Evolutionary conservation across 495 filamentous ascomycete species (phyloP).

Genomic region (Hyaloscypha bicolor): DNA sequence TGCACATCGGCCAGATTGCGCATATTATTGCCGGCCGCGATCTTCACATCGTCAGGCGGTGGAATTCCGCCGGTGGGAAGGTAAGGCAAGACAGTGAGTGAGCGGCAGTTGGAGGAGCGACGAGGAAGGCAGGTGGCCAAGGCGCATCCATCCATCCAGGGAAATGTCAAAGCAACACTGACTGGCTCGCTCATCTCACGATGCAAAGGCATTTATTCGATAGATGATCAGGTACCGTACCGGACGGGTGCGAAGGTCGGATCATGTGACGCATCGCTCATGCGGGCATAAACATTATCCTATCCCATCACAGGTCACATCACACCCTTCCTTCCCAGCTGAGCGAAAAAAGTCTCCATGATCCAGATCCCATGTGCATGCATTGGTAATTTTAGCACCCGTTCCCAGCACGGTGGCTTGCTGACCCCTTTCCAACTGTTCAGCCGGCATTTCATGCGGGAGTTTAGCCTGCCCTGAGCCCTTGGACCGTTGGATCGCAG

Average conservation of each 20-base stretch:
- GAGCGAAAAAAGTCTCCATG: constrained; percentile 5
- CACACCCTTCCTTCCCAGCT: neutral
- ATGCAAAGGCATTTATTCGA: neutral
- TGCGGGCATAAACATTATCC: constrained; percentile 21
- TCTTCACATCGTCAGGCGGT: too few species aligned
- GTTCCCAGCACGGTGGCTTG: neutral
- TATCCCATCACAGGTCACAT: constrained; percentile 1
- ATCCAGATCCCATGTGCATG: constrained; percentile 15
- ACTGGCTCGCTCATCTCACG: neutral
- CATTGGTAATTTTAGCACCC: constrained; percentile 4
- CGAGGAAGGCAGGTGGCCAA: too few species aligned
- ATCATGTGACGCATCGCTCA: constrained; percentile 1
- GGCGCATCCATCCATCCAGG: too few species aligned
- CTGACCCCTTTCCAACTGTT: too few species aligned
- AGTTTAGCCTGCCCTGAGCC: neutral
- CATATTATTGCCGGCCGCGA: too few species aligned
- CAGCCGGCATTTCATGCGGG: neutral
- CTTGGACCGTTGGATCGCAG: neutral
- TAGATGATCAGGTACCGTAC: neutral
- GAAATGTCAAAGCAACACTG: neutral
- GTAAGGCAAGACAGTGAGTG: too few species aligned
- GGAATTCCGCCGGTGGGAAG: neutral
- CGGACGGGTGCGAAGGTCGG: neutral
- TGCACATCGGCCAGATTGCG: too few species aligned
- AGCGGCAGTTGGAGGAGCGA: too few species aligned